Evolutionary conservation across 2,329 filamentous ascomycete genomes (phyloP).

Genomic region (Scedosporium minutisporum): DNA sequence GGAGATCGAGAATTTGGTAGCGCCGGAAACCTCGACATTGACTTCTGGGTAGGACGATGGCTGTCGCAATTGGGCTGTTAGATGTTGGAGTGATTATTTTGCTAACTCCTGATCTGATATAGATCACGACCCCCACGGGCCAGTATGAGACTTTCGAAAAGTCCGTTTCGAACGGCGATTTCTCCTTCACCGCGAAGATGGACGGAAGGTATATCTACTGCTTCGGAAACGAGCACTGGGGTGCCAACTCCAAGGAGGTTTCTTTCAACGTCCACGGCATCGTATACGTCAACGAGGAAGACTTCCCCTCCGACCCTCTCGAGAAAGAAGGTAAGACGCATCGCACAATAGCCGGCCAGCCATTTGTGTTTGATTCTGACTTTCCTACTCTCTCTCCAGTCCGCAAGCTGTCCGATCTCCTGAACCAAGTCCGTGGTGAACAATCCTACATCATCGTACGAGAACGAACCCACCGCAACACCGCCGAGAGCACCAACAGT

Average conservation of each 20-base stretch:
- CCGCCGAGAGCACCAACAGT: constrained; percentile 93
- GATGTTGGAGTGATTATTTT: background rate
- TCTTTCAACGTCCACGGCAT: constrained; percentile 99
- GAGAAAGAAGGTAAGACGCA: constrained; percentile 70
- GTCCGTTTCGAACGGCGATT: constrained; percentile 79
- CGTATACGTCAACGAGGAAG: constrained; percentile 87
- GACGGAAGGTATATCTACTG: constrained; percentile 94
- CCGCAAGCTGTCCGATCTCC: constrained; percentile 70
- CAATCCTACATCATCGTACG: constrained; percentile 93
- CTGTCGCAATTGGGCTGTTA: background rate
- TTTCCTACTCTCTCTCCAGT: constrained; percentile 41
- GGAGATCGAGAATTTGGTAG: constrained; percentile 93
- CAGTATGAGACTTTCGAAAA: constrained; percentile 73
- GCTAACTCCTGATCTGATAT: constrained; percentile 13
- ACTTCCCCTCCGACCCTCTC: constrained; percentile 75
- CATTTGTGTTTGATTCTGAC: constrained; percentile 8
- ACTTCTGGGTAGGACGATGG: constrained; percentile 72
- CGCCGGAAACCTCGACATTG: constrained; percentile 88
- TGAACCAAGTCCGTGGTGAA: constrained; percentile 92
- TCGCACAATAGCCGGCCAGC: background rate
- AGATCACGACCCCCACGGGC: constrained; percentile 71
- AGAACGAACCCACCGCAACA: constrained; percentile 95
- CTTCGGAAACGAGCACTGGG: constrained; percentile 99
- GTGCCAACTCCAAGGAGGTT: constrained; percentile 91
- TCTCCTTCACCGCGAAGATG: constrained; percentile 74